Conservation (phyloP, 1,284 basidiomycete genomes). For the Sporisorium graminicola region DNA sequence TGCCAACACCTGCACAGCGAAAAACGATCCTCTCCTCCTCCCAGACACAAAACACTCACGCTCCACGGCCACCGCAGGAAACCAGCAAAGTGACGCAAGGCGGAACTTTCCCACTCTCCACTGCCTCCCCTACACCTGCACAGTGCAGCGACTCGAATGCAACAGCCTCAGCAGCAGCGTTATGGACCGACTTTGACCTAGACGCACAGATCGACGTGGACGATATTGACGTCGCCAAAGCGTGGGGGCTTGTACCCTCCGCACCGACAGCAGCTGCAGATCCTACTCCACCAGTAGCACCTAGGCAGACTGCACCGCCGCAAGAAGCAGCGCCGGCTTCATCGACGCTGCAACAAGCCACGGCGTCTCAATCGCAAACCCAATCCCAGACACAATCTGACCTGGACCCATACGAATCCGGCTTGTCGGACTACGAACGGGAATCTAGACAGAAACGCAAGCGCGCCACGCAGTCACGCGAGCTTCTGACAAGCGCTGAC, state of each 20-base stretch:
- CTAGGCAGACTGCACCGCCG: neutral
- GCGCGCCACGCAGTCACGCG: neutral
- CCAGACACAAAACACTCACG: neutral
- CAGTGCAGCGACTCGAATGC: neutral
- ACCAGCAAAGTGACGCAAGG: neutral
- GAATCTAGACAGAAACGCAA: neutral
- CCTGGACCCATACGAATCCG: conserved; percentile 25
- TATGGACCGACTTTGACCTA: conserved; percentile 29
- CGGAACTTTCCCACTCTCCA: neutral
- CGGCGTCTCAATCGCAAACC: neutral
- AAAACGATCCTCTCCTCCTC: neutral
- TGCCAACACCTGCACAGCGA: conserved; percentile 40
- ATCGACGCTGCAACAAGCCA: neutral
- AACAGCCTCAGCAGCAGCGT: conserved; percentile 5
- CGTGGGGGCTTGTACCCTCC: neutral
- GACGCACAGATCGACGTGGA: conserved; percentile 15
- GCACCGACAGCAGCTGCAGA: neutral
- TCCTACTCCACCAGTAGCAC: too few relatives aligned
- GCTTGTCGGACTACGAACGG: conserved; percentile 39
- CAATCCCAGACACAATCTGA: conserved; percentile 18
- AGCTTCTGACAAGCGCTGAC: neutral
- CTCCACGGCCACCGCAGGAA: neutral
- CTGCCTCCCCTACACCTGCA: neutral
- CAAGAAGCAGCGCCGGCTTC: too few relatives aligned
- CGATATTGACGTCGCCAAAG: neutral